A percentile compares a stretch with the other conserved stretches of the same genome.
phyloP scores from a whole-genome alignment of 805 yeast species.

The Jamesozyma rosinii region DNA sequence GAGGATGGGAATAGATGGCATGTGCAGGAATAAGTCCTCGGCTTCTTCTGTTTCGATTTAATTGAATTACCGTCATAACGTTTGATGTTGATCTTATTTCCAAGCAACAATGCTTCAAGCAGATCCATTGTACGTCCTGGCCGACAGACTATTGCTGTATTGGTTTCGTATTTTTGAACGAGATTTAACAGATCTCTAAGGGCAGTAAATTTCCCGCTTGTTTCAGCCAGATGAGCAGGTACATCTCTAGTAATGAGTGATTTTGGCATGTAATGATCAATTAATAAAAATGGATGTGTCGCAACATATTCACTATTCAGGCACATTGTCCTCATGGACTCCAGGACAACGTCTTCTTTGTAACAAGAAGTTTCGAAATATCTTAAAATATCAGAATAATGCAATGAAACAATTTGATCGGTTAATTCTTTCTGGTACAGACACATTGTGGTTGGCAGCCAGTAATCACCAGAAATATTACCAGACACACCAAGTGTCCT shows the following conservation, averaged over 20 bases:
- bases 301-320: constrained; percentile 71
- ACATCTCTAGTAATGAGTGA: constrained; percentile 61
- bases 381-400: constrained; percentile 81
- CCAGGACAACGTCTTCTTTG: constrained; percentile 51
- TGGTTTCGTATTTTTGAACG: constrained; percentile 37
- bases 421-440: constrained; percentile 82
- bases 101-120: constrained; percentile 59
- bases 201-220: constrained; percentile 77
- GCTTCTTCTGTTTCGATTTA: constrained; percentile 35
- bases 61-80: constrained; percentile 56
- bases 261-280: constrained; percentile 80
- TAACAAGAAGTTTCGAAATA: constrained; percentile 56
- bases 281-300: constrained; percentile 80
- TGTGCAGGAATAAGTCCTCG: constrained; percentile 28
- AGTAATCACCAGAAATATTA: constrained; percentile 48
- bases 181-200: constrained; percentile 55
- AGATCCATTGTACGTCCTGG: constrained; percentile 64
- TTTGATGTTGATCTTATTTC: constrained; percentile 47
- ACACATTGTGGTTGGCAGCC: constrained; percentile 73
- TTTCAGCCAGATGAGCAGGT: constrained; percentile 59
- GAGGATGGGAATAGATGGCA: constrained; percentile 40
- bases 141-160: constrained; percentile 62
- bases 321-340: constrained; percentile 67
- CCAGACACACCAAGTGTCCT: constrained; percentile 33
- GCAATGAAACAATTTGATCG: constrained; percentile 84